Conservation (phyloP, 2,329 filamentous ascomycete genomes). For the Curvularia sp. region DNA sequence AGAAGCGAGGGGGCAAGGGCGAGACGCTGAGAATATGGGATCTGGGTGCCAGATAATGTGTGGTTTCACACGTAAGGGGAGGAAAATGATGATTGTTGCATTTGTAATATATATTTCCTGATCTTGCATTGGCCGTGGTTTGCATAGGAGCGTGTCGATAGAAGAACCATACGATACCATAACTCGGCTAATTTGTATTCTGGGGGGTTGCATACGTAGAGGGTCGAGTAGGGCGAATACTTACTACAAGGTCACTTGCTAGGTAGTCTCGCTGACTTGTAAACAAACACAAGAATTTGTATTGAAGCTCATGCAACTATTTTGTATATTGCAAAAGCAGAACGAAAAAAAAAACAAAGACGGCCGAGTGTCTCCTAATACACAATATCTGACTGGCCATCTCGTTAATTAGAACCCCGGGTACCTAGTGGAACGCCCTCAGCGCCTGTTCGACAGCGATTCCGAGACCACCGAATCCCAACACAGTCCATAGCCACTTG, state of each 20-base stretch:
- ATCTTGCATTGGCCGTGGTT: background rate
- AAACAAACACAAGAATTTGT: background rate
- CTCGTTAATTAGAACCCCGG: background rate
- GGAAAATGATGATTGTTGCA: background rate
- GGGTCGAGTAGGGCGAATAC: background rate
- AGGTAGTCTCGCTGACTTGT: background rate
- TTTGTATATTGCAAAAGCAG: background rate
- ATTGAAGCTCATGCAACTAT: background rate
- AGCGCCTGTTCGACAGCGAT: slow-evolving; percentile 57
- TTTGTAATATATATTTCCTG: slow-evolving; percentile 6
- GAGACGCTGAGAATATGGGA: slow-evolving; percentile 57
- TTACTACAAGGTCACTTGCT: background rate
- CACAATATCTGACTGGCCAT: background rate
- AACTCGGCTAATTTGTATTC: background rate
- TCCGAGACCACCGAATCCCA: slow-evolving; percentile 59
- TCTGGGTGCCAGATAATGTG: slow-evolving; percentile 30
- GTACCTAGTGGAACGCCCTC: slow-evolving; percentile 40
- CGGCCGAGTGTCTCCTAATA: background rate
- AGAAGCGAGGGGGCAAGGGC: slow-evolving; percentile 53
- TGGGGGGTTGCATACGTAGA: background rate
- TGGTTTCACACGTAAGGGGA: background rate
- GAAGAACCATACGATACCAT: background rate
- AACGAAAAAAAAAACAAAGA: background rate
- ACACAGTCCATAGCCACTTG: slow-evolving; percentile 63
- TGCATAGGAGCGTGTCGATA: background rate